Base-by-base conservation (phyloP, 106 monocot genomes). In the Dioscorea dumetorum region DNA sequence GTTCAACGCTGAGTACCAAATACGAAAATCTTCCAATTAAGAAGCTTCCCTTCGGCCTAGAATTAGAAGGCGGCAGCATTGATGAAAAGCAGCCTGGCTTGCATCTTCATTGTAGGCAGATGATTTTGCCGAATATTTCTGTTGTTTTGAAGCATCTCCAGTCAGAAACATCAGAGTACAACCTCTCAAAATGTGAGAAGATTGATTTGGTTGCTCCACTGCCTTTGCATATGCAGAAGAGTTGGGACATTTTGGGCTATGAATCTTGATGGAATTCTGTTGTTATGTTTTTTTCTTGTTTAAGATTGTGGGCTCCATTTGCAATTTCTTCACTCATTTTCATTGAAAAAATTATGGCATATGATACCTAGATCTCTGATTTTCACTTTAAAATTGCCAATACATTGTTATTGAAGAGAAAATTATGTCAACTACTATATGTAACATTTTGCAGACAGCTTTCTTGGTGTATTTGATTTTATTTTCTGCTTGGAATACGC, bases 71-170 rank as follows among this genome's bases (percentile, higher is more conserved):
- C 0, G 82, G 86, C 15, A 89, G 83, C 56, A 73, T 97, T 24
- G 66, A 64, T 15, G 91, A 88, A 10, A 61, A 78, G 72, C 51
- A 58, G 23, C 91, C 86, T 60, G 67, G 72, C 63, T 58, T 97
- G 73, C 95, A 97, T 77, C 82, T 92, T 11, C 95, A 97, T 61
- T 97, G 91, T 35, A 82, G 84, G 24, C 75, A 97, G 58, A 91
- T 92, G 95, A 60, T 82, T 61, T 54, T 97, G 15, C 95, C 91
- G 15, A 58, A 97, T 28, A 74, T 97, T 14, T 79, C 83, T 0
- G 61, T 41, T 61, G 82, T 85, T 60, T 53, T 88, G 63, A 57
- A 79, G 50, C 72, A 67, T 56, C 9, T 80, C 49, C 68, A 72
- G 22, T 22, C 63, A 18, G 62, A 56, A 8, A 67, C 74, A 28